Base-by-base conservation (phyloP, 73 alveolate genomes). In the Paramecium bursaria region DNA sequence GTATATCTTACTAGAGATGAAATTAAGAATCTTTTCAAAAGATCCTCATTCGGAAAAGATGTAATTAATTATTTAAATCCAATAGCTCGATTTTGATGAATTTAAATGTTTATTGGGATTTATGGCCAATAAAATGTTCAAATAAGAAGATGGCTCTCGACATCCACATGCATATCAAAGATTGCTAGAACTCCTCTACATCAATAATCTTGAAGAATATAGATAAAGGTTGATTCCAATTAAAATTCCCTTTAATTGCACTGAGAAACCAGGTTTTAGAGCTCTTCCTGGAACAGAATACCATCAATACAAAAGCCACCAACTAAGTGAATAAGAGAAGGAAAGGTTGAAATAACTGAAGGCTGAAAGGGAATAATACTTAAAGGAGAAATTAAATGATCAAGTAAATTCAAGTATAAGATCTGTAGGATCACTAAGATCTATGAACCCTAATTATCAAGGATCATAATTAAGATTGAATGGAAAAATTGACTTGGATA, bases 401-500 rank as follows among this genome's bases (percentile, higher is more conserved):
- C 19, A 33, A 17, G 60, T 57, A 1, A 67, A 57, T 57, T 50
- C 27, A 57, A 57, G 76, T 42, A 57, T 57, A 27, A 23, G 76
- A 57, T 57, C 76, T 14, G 33, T 57, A 26, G 76, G 76, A 3
- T 57, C 76, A 29, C 27, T 57, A 0, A 31, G 52, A 10, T 57
- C 76, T 27, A 30, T 30, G 17, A 30, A 48, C 33, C 26, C 33
- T 57, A 1, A 48, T 7, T 57, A 57, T 30, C 27, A 57, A 30
- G 33, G 33, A 2, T 57, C 27, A 57, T 57, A 57, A 33, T 53
- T 53, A 4, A 67, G 82, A 67, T 67, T 67, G 30, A 67, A 67
- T 67, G 82, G 82, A n/a, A 67, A 57, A 67, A 42, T 67, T 39
- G 82, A 67, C 21, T 67, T 67, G 22, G 82, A 67, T 39, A 67